Conservation (phyloP, 2,329 filamentous ascomycete species). For the Fusarium clavum region DNA sequence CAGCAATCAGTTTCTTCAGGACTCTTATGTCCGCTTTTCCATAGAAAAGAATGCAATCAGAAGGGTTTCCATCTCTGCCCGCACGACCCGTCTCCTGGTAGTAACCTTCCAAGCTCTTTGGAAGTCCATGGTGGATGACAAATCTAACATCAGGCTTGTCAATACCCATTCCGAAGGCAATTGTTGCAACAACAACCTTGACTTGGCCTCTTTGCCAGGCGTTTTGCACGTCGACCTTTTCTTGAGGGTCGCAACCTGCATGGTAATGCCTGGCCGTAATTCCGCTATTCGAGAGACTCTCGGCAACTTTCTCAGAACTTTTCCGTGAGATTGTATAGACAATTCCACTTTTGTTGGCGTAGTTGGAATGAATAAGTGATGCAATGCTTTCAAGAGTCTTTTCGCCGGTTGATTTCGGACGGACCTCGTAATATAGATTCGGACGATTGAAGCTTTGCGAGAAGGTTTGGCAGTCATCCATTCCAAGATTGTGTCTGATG, state of each 20-base stretch:
- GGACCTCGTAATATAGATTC: slow-evolving; percentile 90
- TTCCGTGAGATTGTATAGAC: slow-evolving; percentile 92
- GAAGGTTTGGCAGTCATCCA: slow-evolving; percentile 81
- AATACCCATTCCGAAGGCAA: slow-evolving; percentile 99
- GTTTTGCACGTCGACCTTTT: slow-evolving; percentile 78
- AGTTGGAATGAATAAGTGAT: slow-evolving; percentile 75
- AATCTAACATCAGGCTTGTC: slow-evolving; percentile 97
- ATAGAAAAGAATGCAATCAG: slow-evolving; percentile 92
- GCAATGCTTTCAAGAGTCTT: slow-evolving; percentile 62
- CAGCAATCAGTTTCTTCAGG: slow-evolving; percentile 83
- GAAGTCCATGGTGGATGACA: slow-evolving; percentile 91
- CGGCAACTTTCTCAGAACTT: slow-evolving; percentile 82
- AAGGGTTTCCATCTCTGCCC: slow-evolving; percentile 87
- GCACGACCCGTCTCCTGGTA: slow-evolving; percentile 98
- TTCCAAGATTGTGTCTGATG: slow-evolving; percentile 90
- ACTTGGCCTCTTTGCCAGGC: slow-evolving; percentile 83
- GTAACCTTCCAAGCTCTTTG: slow-evolving; percentile 96
- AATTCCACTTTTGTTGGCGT: slow-evolving; percentile 82
- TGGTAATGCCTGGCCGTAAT: slow-evolving; percentile 89
- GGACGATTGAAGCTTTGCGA: slow-evolving; percentile 97
- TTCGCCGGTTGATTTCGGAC: slow-evolving; percentile 72
- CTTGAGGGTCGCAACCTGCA: slow-evolving; percentile 75
- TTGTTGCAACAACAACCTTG: slow-evolving; percentile 96
- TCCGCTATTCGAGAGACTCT: slow-evolving; percentile 70
- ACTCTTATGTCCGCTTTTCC: slow-evolving; percentile 79